phyloP scores from a whole-genome alignment of 2,329 filamentous ascomycete genomes.

The Diaporthe ilicicola region DNA sequence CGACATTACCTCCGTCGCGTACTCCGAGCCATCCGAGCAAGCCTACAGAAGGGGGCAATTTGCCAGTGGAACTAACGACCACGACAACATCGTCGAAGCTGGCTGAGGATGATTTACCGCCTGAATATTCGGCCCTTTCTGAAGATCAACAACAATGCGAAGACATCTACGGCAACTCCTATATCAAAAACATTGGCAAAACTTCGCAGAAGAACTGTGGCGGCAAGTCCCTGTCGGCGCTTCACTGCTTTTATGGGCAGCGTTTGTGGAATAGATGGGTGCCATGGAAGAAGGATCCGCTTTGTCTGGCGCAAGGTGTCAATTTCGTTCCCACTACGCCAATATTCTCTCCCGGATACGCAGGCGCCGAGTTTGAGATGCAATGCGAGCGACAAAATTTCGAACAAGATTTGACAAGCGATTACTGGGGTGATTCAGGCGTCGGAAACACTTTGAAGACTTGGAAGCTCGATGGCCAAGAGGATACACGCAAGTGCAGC shows the following conservation, averaged over 20 bases:
- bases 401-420: background rate
- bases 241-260: background rate
- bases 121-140: background rate
- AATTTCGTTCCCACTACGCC: background rate
- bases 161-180: background rate
- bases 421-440: background rate
- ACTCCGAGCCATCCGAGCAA: background rate
- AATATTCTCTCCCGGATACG: background rate
- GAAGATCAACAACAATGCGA: background rate
- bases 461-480: background rate
- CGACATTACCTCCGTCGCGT: background rate
- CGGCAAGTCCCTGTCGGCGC: background rate
- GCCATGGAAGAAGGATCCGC: background rate
- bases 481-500: background rate
- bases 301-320: background rate
- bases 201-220: background rate
- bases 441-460: background rate
- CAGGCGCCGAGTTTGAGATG: background rate
- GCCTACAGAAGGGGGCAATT: background rate
- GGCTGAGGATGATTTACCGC: background rate
- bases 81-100: background rate
- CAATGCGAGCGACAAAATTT: background rate
- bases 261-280: background rate
- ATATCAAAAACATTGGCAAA: background rate
- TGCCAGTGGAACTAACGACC: background rate